Conservation (phyloP, 768 basidiomycete species). For the Nidula microcarpa region DNA sequence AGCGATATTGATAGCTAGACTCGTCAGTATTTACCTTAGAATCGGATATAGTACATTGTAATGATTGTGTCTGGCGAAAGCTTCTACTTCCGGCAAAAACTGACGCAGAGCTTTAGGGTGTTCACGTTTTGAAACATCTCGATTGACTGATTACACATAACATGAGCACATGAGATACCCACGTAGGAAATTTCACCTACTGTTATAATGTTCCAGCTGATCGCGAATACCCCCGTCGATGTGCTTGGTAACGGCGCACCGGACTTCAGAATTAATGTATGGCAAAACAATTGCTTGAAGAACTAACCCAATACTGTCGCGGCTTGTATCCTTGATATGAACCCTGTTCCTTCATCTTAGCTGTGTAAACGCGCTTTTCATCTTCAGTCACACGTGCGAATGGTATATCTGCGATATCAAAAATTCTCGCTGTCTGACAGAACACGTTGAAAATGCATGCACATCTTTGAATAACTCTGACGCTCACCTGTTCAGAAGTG, state of each 20-base stretch:
- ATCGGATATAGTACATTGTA: conserved; percentile 27
- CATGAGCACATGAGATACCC: neutral
- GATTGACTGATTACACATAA: conserved; percentile 17
- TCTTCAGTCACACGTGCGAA: conserved; percentile 35
- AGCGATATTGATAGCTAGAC: too few relatives aligned
- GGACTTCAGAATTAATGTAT: neutral
- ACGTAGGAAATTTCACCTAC: conserved; percentile 15
- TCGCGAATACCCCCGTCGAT: conserved; percentile 36
- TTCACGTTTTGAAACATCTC: conserved; percentile 17
- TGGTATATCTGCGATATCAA: conserved; percentile 44
- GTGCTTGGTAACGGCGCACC: conserved; percentile 16
- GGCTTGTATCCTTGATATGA: conserved; percentile 54
- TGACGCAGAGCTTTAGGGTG: conserved; percentile 30
- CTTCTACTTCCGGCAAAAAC: conserved; percentile 23
- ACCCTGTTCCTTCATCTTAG: conserved; percentile 37
- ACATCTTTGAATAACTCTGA: neutral
- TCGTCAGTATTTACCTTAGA: conserved; percentile 17
- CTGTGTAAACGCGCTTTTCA: conserved; percentile 38
- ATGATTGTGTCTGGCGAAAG: conserved; percentile 27
- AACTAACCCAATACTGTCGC: conserved; percentile 42
- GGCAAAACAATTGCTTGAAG: neutral
- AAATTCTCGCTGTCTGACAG: conserved; percentile 37
- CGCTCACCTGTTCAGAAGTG: conserved; percentile 31
- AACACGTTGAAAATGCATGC: neutral
- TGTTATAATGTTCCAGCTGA: conserved; percentile 38